Conservation (phyloP, 2,329 filamentous ascomycete species). For the Microcyclosporella mali region DNA sequence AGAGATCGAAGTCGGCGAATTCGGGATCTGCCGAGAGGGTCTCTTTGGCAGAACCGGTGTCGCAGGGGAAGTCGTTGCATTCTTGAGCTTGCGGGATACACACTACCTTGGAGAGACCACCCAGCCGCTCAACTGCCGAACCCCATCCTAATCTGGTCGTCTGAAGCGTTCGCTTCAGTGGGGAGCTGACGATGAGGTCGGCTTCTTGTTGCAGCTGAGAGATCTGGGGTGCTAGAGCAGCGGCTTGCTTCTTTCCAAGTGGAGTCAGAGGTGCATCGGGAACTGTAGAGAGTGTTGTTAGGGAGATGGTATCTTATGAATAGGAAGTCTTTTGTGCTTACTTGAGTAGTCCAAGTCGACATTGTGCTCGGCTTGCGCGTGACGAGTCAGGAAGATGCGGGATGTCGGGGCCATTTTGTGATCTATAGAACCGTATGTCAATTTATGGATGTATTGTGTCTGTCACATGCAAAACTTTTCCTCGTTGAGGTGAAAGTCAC, state of each 20-base stretch:
- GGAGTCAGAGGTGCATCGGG: slow-evolving; percentile 30
- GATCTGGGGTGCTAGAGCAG: slow-evolving; percentile 25
- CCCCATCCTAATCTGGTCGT: slow-evolving; percentile 28
- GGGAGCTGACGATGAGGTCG: slow-evolving; percentile 28
- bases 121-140: slow-evolving; percentile 24
- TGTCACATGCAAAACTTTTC: no score
- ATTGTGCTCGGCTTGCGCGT: slow-evolving; percentile 32
- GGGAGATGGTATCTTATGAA: not conserved
- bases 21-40: slow-evolving; percentile 23
- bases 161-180: slow-evolving; percentile 29
- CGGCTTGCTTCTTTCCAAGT: slow-evolving; percentile 30
- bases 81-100: slow-evolving; percentile 30
- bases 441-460: no score
- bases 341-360: slow-evolving; percentile 29
- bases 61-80: slow-evolving; percentile 30
- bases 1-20: slow-evolving; percentile 26
- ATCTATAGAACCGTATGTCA: no score
- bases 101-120: slow-evolving; percentile 24
- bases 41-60: slow-evolving; percentile 24
- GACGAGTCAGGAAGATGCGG: slow-evolving; percentile 29
- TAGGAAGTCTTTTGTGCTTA: slow-evolving; percentile 11
- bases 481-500: no score
- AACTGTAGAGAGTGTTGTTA: slow-evolving; percentile 14
- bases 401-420: slow-evolving; percentile 29
- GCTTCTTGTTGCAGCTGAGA: slow-evolving; percentile 20